Evolutionary conservation across 2,329 filamentous ascomycete species (phyloP).

Genomic region (Ilyonectria robusta): DNA sequence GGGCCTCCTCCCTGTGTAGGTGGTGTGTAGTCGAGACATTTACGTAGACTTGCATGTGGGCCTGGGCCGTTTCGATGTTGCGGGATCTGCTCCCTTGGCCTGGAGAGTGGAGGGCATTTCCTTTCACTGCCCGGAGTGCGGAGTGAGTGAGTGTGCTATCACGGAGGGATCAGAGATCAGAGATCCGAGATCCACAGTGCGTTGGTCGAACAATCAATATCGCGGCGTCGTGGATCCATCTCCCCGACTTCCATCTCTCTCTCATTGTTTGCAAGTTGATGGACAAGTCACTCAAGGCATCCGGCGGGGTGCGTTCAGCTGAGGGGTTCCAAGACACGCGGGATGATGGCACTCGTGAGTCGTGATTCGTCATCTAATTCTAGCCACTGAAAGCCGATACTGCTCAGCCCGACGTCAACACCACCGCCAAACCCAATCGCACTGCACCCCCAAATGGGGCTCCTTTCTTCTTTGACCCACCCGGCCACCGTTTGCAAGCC

Average conservation of each 20-base stretch:
- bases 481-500: conserved; percentile 11
- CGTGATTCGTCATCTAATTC: conserved; percentile 29
- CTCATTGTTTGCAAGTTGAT: conserved; percentile 2
- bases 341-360: conserved; percentile 21
- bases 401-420: conserved; percentile 21
- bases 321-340: conserved; percentile 13
- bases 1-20: background rate
- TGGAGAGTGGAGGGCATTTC: background rate
- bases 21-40: conserved; percentile 14
- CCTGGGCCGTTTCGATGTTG: background rate
- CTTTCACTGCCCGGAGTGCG: background rate
- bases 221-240: background rate
- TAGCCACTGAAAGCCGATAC: conserved; percentile 4
- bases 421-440: conserved; percentile 17
- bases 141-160: background rate
- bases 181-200: background rate
- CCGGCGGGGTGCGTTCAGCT: conserved; percentile 14
- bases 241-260: background rate
- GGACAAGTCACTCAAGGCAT: conserved; percentile 1
- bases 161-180: background rate
- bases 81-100: conserved; percentile 18
- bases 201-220: background rate
- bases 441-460: conserved; percentile 17
- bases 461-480: conserved; percentile 7
- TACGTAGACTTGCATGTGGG: conserved; percentile 9